A percentile compares a stretch with the other conserved stretches of the same genome.
Conservation (phyloP, 176 grass and related monocot species). For the Aegilops bicornis region DNA sequence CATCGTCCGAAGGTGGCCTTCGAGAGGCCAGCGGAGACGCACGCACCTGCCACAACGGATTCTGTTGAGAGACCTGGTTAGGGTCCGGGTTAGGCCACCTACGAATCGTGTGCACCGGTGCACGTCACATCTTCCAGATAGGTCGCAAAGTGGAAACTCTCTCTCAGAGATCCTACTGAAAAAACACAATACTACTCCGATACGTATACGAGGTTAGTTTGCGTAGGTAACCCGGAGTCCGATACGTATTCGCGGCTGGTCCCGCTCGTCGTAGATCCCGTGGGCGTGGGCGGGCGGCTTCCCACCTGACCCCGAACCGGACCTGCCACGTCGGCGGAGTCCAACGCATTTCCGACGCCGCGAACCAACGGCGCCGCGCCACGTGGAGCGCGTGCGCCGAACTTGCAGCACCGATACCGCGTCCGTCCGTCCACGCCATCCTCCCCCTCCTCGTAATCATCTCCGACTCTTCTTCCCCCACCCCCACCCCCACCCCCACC, state of each 20-base stretch:
- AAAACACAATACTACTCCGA: too few relatives aligned
- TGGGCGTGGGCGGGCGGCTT: not conserved
- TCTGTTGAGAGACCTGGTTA: not conserved
- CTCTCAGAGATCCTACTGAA: too few relatives aligned
- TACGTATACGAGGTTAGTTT: too few relatives aligned
- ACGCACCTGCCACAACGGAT: not conserved
- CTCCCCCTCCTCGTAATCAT: slow-evolving; percentile 27
- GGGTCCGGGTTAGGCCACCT: not conserved
- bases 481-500: not conserved
- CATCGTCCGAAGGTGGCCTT: not conserved
- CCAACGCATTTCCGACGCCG: slow-evolving; percentile 29
- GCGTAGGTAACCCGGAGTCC: not conserved
- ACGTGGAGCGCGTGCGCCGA: slow-evolving; percentile 27
- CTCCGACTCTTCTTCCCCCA: slow-evolving; percentile 2
- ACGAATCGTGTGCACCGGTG: not conserved
- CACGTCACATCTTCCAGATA: not conserved
- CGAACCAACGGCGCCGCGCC: not conserved
- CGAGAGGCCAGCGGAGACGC: not conserved
- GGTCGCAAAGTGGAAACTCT: not conserved
- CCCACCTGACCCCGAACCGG: slow-evolving; percentile 15
- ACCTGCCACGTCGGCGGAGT: slow-evolving; percentile 31
- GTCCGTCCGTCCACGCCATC: not conserved
- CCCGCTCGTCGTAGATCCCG: not conserved
- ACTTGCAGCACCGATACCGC: slow-evolving; percentile 7
- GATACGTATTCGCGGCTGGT: not conserved